A percentile compares a stretch with the other conserved stretches of the same genome.
Conservation (phyloP, 768 basidiomycete genomes). For the Amanita pseudoporphyria region DNA sequence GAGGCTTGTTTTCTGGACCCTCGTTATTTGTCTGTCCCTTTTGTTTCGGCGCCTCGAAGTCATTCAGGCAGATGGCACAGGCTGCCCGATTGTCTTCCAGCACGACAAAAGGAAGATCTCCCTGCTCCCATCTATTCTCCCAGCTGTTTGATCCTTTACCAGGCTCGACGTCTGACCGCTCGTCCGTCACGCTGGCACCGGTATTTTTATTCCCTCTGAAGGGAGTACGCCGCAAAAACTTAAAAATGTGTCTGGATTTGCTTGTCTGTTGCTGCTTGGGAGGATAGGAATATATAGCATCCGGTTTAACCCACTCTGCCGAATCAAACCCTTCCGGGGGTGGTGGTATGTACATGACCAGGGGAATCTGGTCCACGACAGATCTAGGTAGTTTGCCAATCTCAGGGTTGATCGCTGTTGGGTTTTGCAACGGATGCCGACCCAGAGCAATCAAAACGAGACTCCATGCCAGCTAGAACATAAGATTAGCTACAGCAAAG, state of each 20-base stretch:
- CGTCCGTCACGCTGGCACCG: conserved; percentile 4
- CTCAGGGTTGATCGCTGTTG: conserved; percentile 66
- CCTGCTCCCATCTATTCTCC: conserved; percentile 73
- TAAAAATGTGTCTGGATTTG: conserved; percentile 36
- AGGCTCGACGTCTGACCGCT: conserved; percentile 5
- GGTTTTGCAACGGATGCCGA: conserved; percentile 69
- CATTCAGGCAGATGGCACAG: conserved; percentile 78
- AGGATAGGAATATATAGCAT: conserved; percentile 50
- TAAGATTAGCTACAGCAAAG: neutral
- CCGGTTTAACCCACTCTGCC: conserved; percentile 25
- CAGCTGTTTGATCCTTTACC: conserved; percentile 33
- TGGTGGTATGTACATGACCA: conserved; percentile 79
- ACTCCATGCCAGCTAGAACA: conserved; percentile 62
- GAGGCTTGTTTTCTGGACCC: neutral
- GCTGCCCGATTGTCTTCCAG: conserved; percentile 77
- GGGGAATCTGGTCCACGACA: conserved; percentile 69
- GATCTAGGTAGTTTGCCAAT: conserved; percentile 65
- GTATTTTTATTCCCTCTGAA: conserved; percentile 8
- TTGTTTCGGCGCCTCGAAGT: conserved; percentile 66
- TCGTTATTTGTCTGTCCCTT: neutral
- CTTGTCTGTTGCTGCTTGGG: conserved; percentile 32
- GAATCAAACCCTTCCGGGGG: conserved; percentile 39
- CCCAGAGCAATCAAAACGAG: conserved; percentile 72
- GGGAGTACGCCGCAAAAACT: conserved; percentile 33
- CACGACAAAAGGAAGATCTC: conserved; percentile 72